Percentiles rank a stretch among this genome's conserved stretches.
These are phyloP conservation scores for Trichoderma virens DNA, from an alignment of 495 filamentous ascomycete species.

Conservation along the genomic window DNA sequence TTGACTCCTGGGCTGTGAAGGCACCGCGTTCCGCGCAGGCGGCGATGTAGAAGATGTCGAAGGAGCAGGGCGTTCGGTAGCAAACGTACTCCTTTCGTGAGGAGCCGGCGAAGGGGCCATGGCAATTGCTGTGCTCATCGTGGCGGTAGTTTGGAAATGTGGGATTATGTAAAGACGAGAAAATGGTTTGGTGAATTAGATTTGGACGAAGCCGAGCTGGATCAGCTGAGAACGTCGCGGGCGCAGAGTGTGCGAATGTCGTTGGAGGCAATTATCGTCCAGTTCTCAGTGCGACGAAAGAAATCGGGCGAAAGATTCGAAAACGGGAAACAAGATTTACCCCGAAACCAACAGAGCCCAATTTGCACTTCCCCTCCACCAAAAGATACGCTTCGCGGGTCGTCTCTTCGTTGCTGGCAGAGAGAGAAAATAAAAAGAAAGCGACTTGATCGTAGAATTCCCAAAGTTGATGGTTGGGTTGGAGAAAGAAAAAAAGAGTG, in stretches of 20 bases:
- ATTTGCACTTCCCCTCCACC: background rate
- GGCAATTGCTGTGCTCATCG: constrained; percentile 52
- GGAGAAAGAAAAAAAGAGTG: background rate
- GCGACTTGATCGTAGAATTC: background rate
- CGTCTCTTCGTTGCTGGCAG: background rate
- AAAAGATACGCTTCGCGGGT: background rate
- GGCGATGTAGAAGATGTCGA: background rate
- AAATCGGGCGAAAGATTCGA: background rate
- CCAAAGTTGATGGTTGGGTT: background rate
- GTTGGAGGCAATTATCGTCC: background rate
- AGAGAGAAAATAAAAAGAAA: background rate
- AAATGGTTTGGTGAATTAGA: background rate
- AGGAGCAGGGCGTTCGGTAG: constrained; percentile 16
- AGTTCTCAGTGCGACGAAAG: background rate
- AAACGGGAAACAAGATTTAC: background rate
- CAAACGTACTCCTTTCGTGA: constrained; percentile 45
- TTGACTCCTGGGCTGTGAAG: background rate
- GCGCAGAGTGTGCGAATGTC: background rate
- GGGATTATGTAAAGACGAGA: background rate
- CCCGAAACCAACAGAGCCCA: background rate
- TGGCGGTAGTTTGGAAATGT: constrained; percentile 16
- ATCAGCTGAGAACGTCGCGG: background rate
- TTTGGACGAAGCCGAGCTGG: background rate
- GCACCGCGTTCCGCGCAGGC: background rate
- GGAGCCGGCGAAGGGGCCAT: constrained; percentile 54